Evolutionary conservation across 164 flowering plant species (phyloP).

Genomic region (Nymphaea colorata): DNA sequence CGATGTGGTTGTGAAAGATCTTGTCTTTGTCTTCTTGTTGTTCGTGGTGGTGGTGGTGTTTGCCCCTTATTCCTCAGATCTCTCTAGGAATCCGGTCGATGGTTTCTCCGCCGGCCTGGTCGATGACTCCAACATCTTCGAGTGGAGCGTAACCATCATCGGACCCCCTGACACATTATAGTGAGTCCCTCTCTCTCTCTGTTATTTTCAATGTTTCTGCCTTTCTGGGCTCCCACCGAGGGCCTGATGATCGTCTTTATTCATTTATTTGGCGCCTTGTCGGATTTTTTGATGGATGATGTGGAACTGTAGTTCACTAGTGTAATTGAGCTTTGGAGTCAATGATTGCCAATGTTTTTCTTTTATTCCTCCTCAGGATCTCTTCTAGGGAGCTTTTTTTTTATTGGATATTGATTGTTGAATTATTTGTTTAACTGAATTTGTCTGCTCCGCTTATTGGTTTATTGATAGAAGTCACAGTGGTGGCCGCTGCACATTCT

Average conservation of each 20-base stretch:
- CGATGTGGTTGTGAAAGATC: conserved; percentile 7
- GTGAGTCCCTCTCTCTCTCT: conserved; percentile 19
- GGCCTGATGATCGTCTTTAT: neutral
- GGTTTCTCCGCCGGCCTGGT: conserved; percentile 76
- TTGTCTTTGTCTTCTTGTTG: neutral
- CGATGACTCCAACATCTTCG: conserved; percentile 51
- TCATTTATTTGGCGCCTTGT: neutral
- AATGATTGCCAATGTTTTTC: neutral
- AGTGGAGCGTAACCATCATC: conserved; percentile 70
- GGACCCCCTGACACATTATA: conserved; percentile 76
- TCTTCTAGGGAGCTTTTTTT: neutral
- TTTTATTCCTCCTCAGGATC: neutral
- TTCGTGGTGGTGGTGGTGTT: neutral
- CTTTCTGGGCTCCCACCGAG: neutral
- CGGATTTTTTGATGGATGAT: neutral
- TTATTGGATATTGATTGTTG: neutral
- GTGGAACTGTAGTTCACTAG: no score
- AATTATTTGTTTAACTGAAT: no score
- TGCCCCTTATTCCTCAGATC: conserved; percentile 28
- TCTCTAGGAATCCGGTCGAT: conserved; percentile 52
- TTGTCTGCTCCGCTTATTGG: no score
- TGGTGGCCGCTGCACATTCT: no score
- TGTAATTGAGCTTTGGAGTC: neutral
- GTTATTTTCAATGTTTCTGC: conserved; percentile 1
- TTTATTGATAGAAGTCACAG: no score